Base-by-base conservation (phyloP, 257 asterid species). In the Prunella vulgaris region DNA sequence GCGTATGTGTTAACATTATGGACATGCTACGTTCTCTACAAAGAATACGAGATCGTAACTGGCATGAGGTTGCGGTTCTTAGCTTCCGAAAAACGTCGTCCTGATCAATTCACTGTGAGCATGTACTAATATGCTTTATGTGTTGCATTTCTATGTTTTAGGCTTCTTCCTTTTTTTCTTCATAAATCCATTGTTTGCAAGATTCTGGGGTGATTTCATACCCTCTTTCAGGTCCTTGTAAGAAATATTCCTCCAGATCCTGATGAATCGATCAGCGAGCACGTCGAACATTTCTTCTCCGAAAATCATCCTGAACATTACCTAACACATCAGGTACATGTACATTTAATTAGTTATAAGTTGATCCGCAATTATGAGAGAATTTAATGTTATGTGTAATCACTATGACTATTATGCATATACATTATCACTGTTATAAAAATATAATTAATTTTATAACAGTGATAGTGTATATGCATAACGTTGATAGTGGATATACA, bases 241-340 rank as follows among this genome's bases (percentile, higher is more conserved):
- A 87, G 95, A 80, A 91, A 87, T 80, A 87, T 89, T 73, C 98
- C 98, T 76, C 84, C 97, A 2, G 97, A 92, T 66, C 86, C 81
- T 40, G 96, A 92, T 76, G 96, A 87, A 77, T 83, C 97, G 27
- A 89, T 89, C 58, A 78, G 95, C 65, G 93, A 89, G 81, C 96
- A 86, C 33, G 96, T 92, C 69, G 96, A 92, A 72, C 98, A 87
- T 80, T 92, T 92, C 93, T 92, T 92, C 66, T 84, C 88, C 21
- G 97, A 87, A 54, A 89, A 92, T 77, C 98, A 92, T 77, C 87
- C 96, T 2, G 96, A 89, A 53, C 81, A 84, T 74, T 92, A 89
- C 79, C 98, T 92, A 33, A 57, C 82, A 33, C 98, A 86, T 76
- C 93, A 91, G 97, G 85, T 81, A 56, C 33, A 81, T 81, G 5